Evolutionary conservation across 495 filamentous ascomycete species (phyloP), one percentile per base, ranked within the genome.

Genomic region (Aspergillus nidulans): DNA sequence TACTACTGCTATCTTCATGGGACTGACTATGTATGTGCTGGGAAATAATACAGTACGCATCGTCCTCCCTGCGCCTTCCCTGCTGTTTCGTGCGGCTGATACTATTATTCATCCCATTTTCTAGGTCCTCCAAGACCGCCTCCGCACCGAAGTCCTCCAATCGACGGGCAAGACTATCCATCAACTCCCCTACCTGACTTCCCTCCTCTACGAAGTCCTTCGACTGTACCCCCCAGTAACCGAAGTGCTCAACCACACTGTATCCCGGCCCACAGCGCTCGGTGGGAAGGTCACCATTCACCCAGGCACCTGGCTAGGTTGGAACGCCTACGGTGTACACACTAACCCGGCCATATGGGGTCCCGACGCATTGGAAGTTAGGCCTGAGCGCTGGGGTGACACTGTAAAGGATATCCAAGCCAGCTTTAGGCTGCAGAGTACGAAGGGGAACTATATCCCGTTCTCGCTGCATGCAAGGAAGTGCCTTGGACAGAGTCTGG

Each of bases 161-260:
- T 59, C 63, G 8, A 51, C 59, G 12, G 54, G 47, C 16, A 68
- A 71, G 15, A 40, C 52, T 15, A 19, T 71, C 13, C 62, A 68
- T 6, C 56, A 60, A 23, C 60, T 74, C 1, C 72, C 71, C 0
- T 69, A 72, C 48, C 64, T 77, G 1, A 68, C 66, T 1, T 54
- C 71, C 9, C 55, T 69, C 32, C 63, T 77, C 30, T 62, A 70
- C 43, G 73, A 77, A 41, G 28, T 68, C 1, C 69, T 76, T 12
- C 69, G 72, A 12, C 59, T 76, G 2, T 76, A 69, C 45, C 72
- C 73, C 8, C 73, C 71, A 5, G 67, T 75, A 13, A 64, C 64
- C 0, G 64, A 74, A 32, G 48, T 76, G 1, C 62, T 74, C 34
- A 74, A 76, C 38, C 67, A 67, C 4, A 55, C 63, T 3, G 60